A percentile compares a stretch with the other conserved stretches of the same genome.
Evolutionary conservation across 192 early-diverging fungal genomes (phyloP).

Genomic region (Rhizophagus prolifer): DNA sequence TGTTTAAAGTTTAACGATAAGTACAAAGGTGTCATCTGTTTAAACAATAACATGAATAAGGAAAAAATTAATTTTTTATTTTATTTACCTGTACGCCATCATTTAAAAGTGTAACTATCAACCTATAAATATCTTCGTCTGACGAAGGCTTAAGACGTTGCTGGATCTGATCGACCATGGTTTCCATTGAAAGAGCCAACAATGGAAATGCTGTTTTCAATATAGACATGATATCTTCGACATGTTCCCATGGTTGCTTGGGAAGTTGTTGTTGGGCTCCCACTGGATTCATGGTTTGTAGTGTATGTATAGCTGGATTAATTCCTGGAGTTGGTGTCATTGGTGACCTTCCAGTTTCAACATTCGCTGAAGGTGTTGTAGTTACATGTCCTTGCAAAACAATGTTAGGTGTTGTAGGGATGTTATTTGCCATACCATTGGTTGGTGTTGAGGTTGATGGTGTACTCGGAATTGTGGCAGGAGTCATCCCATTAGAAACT

Average conservation of each 20-base stretch:
- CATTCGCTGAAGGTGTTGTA: slow-evolving; percentile 25
- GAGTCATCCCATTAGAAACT: neutral
- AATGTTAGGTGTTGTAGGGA: slow-evolving; percentile 17
- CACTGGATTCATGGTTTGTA: slow-evolving; percentile 18
- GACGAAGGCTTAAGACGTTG: slow-evolving; percentile 88
- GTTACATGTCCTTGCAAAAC: neutral
- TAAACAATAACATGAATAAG: too few relatives aligned
- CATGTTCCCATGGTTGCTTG: slow-evolving; percentile 75
- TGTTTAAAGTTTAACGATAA: slow-evolving; percentile 2
- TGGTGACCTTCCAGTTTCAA: slow-evolving; percentile 11
- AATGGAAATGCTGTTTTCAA: slow-evolving; percentile 95
- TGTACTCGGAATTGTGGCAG: neutral
- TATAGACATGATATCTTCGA: slow-evolving; percentile 94
- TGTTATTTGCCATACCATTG: neutral
- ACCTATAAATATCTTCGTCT: slow-evolving; percentile 97
- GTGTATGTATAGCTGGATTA: neutral
- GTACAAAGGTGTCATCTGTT: neutral
- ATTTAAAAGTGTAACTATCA: slow-evolving; percentile 87
- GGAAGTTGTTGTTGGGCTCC: slow-evolving; percentile 23
- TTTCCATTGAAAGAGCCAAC: slow-evolving; percentile 94
- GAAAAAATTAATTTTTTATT: neutral
- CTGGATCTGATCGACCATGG: slow-evolving; percentile 98
- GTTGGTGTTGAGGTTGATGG: slow-evolving; percentile 5
- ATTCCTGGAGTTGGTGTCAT: neutral
- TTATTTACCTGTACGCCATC: slow-evolving; percentile 60